Evolutionary conservation across 768 basidiomycete genomes (phyloP).

Genomic region (Tremella fuciformis): DNA sequence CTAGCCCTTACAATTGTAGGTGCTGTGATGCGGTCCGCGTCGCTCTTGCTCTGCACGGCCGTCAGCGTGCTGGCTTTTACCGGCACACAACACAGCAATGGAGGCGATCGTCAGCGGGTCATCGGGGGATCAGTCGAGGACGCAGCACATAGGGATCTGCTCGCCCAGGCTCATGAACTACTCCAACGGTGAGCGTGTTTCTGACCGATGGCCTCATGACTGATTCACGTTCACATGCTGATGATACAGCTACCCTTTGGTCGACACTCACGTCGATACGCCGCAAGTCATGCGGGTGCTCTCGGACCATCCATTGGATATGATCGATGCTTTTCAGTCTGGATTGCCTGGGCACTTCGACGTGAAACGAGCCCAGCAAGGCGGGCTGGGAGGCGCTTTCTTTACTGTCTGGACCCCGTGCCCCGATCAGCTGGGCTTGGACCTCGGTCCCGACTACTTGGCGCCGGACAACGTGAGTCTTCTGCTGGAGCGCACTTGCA

Average conservation of each 20-base stretch:
- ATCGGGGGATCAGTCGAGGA: no score
- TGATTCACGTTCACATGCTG: no score
- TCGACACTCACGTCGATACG: constrained; percentile 20
- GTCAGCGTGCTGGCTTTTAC: no score
- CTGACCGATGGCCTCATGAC: no score
- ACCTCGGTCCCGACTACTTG: constrained; percentile 20
- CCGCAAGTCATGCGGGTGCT: constrained; percentile 19
- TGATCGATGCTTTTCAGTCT: constrained; percentile 4
- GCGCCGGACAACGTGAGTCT: constrained; percentile 8
- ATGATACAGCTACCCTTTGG: constrained; percentile 11
- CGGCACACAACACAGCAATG: no score
- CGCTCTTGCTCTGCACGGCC: no score
- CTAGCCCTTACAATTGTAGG: no score
- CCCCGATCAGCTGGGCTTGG: constrained; percentile 11
- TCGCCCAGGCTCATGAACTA: no score
- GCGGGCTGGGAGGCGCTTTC: constrained; percentile 19
- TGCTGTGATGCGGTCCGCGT: no score
- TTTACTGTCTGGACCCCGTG: constrained; percentile 14
- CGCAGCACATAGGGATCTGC: no score
- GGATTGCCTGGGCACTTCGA: constrained; percentile 24
- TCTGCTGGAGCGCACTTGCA: not conserved
- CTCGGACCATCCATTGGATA: constrained; percentile 8
- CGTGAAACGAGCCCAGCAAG: constrained; percentile 14
- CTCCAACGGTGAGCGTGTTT: no score
- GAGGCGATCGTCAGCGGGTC: no score